Evolutionary conservation across 163 green algal genomes (phyloP), one percentile per base, ranked within the genome.

Genomic region (Volvox carteri): DNA sequence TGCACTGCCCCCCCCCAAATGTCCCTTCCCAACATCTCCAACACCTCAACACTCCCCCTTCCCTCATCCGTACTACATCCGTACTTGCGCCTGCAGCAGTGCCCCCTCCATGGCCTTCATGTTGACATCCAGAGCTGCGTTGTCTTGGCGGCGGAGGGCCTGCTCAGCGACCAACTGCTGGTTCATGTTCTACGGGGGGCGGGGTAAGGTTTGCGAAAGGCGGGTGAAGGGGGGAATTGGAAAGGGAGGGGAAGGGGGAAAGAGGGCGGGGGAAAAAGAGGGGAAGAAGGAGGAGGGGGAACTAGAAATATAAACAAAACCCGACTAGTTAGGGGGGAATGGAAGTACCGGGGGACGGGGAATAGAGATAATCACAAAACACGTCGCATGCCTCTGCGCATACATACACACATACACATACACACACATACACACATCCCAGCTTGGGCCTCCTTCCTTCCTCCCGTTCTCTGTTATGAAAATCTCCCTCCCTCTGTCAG

Each of bases 91-190:
- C 42, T 81, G 41, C 72, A 87, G 16, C 60, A 93, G 72, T 54
- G 77, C 74, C 7, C 60, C 78, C 88, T 93, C 91, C 88, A 92
- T 92, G 42, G 73, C 86, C 41, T 83, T 80, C 73, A 92, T 65
- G 88, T 89, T 92, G 78, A 28, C 39, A 41, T 93, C 90, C 48
- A 91, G 65, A 23, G 87, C 87, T 78, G 81, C 77, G 23, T 84
- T 85, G 39, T 93, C 87, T 0, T 62, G 37, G 0, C 72, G 70
- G n/a, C 87, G 76, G 81, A 92, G 83, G 19, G 85, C 90, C 78
- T 90, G 77, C 70, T 93, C 90, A 7, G 86, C 25, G 12, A 50
- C n/a, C 77, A 93, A 50, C 87, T 93, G 90, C 42, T 92, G 84
- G 30, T 3, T 62, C 83, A 93, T 90, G n/a, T 81, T 74, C 41